phyloP scores from a whole-genome alignment of 495 filamentous ascomycete genomes.

The Penicillium longicatenatum region DNA sequence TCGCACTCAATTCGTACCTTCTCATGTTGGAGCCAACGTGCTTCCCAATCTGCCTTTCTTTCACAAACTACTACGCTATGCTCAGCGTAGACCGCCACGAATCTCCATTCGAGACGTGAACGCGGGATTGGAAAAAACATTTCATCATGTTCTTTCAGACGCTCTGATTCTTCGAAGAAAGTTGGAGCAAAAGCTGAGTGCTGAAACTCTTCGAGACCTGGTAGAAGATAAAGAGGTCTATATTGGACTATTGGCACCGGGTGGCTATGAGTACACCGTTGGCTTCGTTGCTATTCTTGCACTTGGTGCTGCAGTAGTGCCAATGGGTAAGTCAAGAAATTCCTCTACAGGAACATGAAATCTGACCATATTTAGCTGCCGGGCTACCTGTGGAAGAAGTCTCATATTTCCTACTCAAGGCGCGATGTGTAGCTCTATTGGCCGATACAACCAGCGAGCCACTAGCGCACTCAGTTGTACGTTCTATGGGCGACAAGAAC shows the following conservation, averaged over 20 bases:
- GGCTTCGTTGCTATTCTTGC: conserved; percentile 47
- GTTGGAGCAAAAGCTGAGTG: conserved; percentile 14
- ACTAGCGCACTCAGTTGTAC: conserved; percentile 20
- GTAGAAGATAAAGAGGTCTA: conserved; percentile 43
- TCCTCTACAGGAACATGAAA: not conserved
- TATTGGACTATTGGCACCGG: conserved; percentile 46
- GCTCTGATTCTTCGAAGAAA: conserved; percentile 21
- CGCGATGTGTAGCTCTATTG: conserved; percentile 27
- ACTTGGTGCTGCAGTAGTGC: conserved; percentile 43
- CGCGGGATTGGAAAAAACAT: conserved; percentile 30
- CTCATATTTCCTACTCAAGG: conserved; percentile 42
- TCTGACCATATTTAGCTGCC: conserved; percentile 16
- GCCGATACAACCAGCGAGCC: conserved; percentile 16
- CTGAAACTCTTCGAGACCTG: conserved; percentile 23
- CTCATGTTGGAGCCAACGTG: conserved; percentile 25
- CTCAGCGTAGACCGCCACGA: conserved; percentile 22
- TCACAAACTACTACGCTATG: conserved; percentile 30
- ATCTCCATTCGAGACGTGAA: conserved; percentile 32
- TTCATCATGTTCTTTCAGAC: conserved; percentile 27
- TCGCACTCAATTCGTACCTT: conserved; percentile 28
- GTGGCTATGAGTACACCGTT: conserved; percentile 52
- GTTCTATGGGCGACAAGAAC: conserved; percentile 17
- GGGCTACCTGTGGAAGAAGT: conserved; percentile 44
- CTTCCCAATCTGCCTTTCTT: conserved; percentile 32
- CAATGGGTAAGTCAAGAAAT: conserved; percentile 25